These are phyloP conservation scores for Dictyostelium brefeldianum DNA, from an alignment of 78 protist genomes.

Conservation along the genomic window DNA sequence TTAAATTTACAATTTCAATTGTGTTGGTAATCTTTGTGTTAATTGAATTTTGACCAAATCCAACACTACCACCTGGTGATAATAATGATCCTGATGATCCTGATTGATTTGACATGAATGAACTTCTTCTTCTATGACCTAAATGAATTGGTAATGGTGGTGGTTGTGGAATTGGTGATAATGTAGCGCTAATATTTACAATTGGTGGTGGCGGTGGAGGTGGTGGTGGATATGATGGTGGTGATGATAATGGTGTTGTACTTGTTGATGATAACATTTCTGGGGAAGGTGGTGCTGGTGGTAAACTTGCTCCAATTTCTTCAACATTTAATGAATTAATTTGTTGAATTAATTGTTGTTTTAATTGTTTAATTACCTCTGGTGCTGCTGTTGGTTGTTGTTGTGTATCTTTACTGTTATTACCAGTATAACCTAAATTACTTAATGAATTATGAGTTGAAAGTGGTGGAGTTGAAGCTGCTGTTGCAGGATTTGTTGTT, in stretches of 20 bases:
- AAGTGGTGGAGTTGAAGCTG: not conserved
- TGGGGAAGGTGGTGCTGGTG: conserved; percentile 43
- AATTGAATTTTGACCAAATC: not conserved
- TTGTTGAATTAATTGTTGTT: conserved; percentile 30
- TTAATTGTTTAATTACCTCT: not conserved
- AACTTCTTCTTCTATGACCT: conserved; percentile 33
- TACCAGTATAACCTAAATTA: not conserved
- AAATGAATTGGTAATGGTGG: conserved; percentile 18
- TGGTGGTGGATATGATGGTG: conserved; percentile 8
- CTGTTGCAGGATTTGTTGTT: not conserved
- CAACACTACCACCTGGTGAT: not conserved
- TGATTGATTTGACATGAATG: conserved; percentile 16
- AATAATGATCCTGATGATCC: not conserved
- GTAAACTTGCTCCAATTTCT: not conserved
- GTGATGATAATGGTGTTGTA: conserved; percentile 17
- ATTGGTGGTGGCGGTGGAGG: not conserved
- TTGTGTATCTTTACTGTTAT: not conserved
- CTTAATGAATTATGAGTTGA: conserved; percentile 6
- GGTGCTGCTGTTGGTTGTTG: conserved; percentile 28
- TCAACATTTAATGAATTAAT: conserved; percentile 21
- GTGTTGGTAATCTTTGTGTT: conserved; percentile 39
- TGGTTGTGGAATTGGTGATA: conserved; percentile 26
- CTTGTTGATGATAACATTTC: not conserved
- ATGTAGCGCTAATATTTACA: not conserved
- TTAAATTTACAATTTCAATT: conserved; percentile 59